These are phyloP conservation scores for Yarrowia porcina DNA, from an alignment of 805 yeast genomes.

Conservation along the genomic window DNA sequence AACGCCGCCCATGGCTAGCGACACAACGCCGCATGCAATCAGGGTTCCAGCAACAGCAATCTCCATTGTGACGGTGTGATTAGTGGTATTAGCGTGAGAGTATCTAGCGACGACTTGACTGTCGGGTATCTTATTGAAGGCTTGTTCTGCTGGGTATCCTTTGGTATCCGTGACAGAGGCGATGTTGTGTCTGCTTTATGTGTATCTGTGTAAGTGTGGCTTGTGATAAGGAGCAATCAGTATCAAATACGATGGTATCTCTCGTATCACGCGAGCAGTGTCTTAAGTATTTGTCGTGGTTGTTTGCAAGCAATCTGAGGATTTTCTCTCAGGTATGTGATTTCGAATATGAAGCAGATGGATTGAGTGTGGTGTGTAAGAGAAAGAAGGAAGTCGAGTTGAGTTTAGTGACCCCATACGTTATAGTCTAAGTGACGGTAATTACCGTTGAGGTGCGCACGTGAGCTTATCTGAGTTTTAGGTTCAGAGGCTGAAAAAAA, in stretches of 20 bases:
- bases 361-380: neutral
- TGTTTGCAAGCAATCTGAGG: slow-evolving; percentile 6
- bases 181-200: neutral
- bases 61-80: neutral
- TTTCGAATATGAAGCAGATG: neutral
- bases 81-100: neutral
- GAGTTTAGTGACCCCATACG: neutral
- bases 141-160: neutral
- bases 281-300: neutral
- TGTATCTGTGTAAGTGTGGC: slow-evolving; percentile 3
- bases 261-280: neutral
- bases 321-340: slow-evolving; percentile 3
- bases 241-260: neutral
- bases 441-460: neutral
- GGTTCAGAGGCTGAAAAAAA: slow-evolving; percentile 19
- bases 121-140: too few relatives aligned
- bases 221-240: neutral
- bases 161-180: neutral
- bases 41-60: slow-evolving; percentile 12
- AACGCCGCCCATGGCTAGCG: slow-evolving; percentile 20
- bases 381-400: neutral
- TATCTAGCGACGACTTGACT: neutral
- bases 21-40: slow-evolving; percentile 16
- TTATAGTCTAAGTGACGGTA: neutral
- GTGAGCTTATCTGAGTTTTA: slow-evolving; percentile 26